phyloP scores from a whole-genome alignment of 768 basidiomycete genomes.

The Brasilioporus rufonigricans region DNA sequence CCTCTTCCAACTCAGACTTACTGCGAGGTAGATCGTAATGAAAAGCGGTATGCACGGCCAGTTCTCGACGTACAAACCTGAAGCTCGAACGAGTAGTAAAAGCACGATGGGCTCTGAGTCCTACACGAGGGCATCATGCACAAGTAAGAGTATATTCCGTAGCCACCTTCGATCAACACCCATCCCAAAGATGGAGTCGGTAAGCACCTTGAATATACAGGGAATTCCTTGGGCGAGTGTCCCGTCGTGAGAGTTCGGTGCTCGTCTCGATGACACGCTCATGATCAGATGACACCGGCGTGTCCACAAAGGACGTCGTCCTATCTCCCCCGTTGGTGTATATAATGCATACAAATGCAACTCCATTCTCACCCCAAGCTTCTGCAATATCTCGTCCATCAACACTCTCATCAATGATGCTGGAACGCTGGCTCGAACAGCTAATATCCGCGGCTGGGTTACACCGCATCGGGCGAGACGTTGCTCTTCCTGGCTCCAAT shows the following conservation, averaged over 20 bases:
- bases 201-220: too few species aligned
- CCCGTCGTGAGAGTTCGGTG: not conserved
- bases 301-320: not conserved
- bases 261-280: not conserved
- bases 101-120: too few species aligned
- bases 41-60: too few species aligned
- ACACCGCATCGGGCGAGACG: slow-evolving; percentile 1
- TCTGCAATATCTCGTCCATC: not conserved
- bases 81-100: not conserved
- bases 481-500: slow-evolving; percentile 15
- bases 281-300: not conserved
- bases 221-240: too few species aligned
- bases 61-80: not conserved
- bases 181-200: too few species aligned
- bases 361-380: not conserved
- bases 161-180: too few species aligned
- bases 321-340: not conserved
- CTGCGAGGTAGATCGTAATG: too few species aligned
- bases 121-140: too few species aligned
- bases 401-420: slow-evolving; percentile 5
- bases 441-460: slow-evolving; percentile 7
- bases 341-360: not conserved
- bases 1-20: too few species aligned
- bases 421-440: slow-evolving; percentile 5
- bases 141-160: too few species aligned